Conservation (phyloP, 208 protist genomes). For the Acanthamoeba triangularis region DNA sequence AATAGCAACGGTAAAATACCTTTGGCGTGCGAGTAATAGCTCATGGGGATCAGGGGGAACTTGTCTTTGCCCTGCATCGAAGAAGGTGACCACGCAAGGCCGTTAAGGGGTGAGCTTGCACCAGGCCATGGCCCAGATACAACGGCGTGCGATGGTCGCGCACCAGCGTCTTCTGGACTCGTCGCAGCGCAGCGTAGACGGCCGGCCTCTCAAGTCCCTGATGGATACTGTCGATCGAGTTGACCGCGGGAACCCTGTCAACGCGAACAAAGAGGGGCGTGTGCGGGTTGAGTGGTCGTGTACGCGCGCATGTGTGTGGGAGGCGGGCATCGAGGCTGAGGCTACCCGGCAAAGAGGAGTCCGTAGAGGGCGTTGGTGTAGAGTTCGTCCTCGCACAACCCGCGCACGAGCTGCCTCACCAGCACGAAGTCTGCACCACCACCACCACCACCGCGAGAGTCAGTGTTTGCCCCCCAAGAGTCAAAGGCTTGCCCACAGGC, state of each 20-base stretch:
- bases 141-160: background rate
- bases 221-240: slow-evolving; percentile 42
- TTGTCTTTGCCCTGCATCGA: background rate
- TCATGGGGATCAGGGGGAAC: slow-evolving; percentile 61
- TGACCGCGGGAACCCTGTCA: slow-evolving; percentile 29
- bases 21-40: slow-evolving; percentile 57
- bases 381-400: slow-evolving; percentile 29
- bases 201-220: slow-evolving; percentile 26
- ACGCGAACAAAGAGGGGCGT: too few species aligned
- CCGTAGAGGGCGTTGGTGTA: slow-evolving; percentile 73
- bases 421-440: slow-evolving; percentile 42
- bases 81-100: background rate
- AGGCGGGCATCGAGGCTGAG: background rate
- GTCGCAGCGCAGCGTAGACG: slow-evolving; percentile 25
- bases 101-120: background rate
- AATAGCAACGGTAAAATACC: background rate
- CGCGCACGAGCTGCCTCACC: slow-evolving; percentile 48
- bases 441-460: too few species aligned
- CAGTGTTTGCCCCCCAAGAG: too few species aligned
- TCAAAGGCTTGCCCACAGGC: too few species aligned
- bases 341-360: slow-evolving; percentile 24
- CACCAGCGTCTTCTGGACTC: slow-evolving; percentile 30
- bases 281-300: background rate
- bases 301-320: background rate
- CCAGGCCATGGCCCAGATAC: too few species aligned